Percentiles rank a stretch among this genome's conserved stretches.
Evolutionary conservation across 2,329 filamentous ascomycete genomes (phyloP).

Genomic region (Fusarium sp.): DNA sequence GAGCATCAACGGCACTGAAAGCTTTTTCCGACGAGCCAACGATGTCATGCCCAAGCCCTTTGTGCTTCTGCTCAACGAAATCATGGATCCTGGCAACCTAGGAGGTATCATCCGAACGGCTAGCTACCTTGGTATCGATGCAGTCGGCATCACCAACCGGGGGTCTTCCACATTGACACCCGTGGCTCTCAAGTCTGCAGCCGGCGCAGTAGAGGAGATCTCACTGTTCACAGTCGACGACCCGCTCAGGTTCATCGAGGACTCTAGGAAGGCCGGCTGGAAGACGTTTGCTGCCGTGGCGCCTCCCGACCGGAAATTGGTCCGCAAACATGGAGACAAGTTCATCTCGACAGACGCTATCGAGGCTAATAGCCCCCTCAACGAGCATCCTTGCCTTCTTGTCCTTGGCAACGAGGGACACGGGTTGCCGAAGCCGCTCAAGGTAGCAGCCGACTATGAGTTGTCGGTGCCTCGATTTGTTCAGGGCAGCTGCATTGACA

Average conservation of each 20-base stretch:
- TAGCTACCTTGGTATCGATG: slow-evolving; percentile 90
- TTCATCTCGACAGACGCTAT: slow-evolving; percentile 62
- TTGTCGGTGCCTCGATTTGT: slow-evolving; percentile 71
- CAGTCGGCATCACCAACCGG: slow-evolving; percentile 79
- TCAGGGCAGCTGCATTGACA: slow-evolving; percentile 75
- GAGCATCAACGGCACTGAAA: slow-evolving; percentile 74
- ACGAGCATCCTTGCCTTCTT: slow-evolving; percentile 75
- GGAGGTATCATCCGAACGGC: slow-evolving; percentile 90
- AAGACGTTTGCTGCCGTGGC: slow-evolving; percentile 80
- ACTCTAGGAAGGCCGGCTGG: slow-evolving; percentile 80
- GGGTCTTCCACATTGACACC: slow-evolving; percentile 80
- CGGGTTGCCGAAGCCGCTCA: slow-evolving; percentile 74
- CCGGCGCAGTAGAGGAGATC: slow-evolving; percentile 86
- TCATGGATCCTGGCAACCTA: slow-evolving; percentile 89
- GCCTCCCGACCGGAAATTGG: slow-evolving; percentile 50
- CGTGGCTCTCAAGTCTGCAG: slow-evolving; percentile 85
- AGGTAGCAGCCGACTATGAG: slow-evolving; percentile 72
- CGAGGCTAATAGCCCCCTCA: slow-evolving; percentile 63
- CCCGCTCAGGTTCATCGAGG: slow-evolving; percentile 74
- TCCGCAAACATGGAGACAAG: slow-evolving; percentile 50
- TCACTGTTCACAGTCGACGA: slow-evolving; percentile 76
- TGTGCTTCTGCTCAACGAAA: slow-evolving; percentile 78
- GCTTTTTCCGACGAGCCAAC: slow-evolving; percentile 55
- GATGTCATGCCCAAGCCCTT: slow-evolving; percentile 67
- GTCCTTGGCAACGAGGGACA: slow-evolving; percentile 86